Evolutionary conservation across 257 asterid genomes (phyloP).

Genomic region (Solanum arcanum): DNA sequence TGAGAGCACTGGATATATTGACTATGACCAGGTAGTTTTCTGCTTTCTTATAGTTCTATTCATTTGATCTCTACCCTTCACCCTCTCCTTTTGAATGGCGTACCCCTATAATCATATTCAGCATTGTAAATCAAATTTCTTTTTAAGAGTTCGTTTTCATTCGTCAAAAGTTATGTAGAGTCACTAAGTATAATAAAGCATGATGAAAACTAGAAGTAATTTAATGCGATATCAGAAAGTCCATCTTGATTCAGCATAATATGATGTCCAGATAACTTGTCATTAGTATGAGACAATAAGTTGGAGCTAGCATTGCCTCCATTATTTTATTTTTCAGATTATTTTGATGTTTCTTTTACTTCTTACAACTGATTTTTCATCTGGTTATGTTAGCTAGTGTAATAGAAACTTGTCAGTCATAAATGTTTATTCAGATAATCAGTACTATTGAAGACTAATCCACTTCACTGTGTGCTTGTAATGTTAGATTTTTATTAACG

Average conservation of each 20-base stretch:
- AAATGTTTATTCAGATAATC: background rate
- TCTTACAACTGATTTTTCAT: background rate
- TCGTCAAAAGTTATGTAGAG: background rate
- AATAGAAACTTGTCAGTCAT: background rate
- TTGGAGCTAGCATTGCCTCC: background rate
- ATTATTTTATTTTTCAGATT: background rate
- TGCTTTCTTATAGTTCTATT: background rate
- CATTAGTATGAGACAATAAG: background rate
- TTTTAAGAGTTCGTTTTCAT: background rate
- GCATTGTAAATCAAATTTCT: background rate
- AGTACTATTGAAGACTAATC: background rate
- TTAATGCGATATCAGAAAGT: background rate
- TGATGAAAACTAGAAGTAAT: background rate
- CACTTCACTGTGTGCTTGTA: background rate
- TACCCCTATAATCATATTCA: background rate
- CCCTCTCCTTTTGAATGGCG: background rate
- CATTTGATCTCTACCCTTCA: background rate
- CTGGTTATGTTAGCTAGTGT: background rate
- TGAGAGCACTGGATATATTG: slow-evolving; percentile 85
- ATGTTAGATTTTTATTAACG: background rate
- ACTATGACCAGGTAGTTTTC: slow-evolving; percentile 76
- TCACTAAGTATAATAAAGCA: background rate
- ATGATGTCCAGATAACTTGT: background rate
- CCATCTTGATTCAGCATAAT: background rate
- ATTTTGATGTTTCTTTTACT: background rate